Evolutionary conservation across 2,329 filamentous ascomycete genomes (phyloP).

Genomic region (Paraphaeosphaeria sporulosa): DNA sequence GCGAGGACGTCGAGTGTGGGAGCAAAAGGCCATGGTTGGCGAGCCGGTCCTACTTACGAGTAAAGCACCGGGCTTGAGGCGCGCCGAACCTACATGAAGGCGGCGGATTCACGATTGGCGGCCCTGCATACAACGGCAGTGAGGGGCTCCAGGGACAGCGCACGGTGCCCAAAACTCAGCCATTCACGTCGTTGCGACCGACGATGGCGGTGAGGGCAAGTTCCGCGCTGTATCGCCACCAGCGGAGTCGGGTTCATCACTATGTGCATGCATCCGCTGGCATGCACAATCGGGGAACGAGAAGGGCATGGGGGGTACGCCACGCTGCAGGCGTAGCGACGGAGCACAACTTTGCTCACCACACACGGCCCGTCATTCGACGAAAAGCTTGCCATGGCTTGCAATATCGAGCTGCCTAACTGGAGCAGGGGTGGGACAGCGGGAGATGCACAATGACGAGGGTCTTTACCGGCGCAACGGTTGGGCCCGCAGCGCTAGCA

Average conservation of each 20-base stretch:
- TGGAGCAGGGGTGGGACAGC: slow-evolving; percentile 11
- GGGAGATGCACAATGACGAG: slow-evolving; percentile 20
- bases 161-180: slow-evolving; percentile 18
- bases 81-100: not conserved
- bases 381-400: slow-evolving; percentile 6
- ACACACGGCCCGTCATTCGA: not conserved
- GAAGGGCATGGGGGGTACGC: not conserved
- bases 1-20: not conserved
- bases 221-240: slow-evolving; percentile 19
- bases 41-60: not conserved
- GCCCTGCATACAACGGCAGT: slow-evolving; percentile 14
- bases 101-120: slow-evolving; percentile 9
- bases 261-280: not conserved
- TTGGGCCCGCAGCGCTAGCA: slow-evolving; percentile 12
- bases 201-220: slow-evolving; percentile 25
- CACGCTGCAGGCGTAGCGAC: slow-evolving; percentile 17
- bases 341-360: slow-evolving; percentile 7
- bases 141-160: slow-evolving; percentile 6
- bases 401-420: slow-evolving; percentile 7
- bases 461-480: slow-evolving; percentile 13
- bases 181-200: slow-evolving; percentile 26
- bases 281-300: not conserved
- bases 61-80: slow-evolving; percentile 1
- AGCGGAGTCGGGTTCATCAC: slow-evolving; percentile 12
- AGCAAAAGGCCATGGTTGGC: slow-evolving; percentile 4